phyloP scores from a whole-genome alignment of 2,329 filamentous ascomycete species.

The Claviceps monticola region DNA sequence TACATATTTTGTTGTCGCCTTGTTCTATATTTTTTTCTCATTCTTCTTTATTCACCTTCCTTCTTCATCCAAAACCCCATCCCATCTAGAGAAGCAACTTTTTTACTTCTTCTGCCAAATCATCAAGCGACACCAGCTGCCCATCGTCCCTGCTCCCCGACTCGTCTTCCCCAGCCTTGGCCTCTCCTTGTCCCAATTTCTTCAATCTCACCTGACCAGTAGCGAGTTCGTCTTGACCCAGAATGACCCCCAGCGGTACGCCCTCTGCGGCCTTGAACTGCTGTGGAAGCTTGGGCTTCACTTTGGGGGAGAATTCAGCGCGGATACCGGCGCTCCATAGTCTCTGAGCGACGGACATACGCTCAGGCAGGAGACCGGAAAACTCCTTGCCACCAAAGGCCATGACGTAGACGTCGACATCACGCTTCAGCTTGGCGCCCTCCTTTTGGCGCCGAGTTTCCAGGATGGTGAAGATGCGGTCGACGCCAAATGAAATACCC shows the following conservation, averaged over 20 bases:
- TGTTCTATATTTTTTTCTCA: not conserved
- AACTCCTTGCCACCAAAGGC: conserved; percentile 82
- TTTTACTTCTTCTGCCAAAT: conserved; percentile 51
- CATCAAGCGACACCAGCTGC: conserved; percentile 51
- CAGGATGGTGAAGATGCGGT: conserved; percentile 87
- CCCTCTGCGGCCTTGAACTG: conserved; percentile 91
- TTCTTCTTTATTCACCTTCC: not conserved
- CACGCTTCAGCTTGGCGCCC: conserved; percentile 47
- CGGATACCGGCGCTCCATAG: conserved; percentile 74
- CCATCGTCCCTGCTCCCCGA: conserved; percentile 78
- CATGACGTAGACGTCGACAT: conserved; percentile 80
- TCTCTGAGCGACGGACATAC: conserved; percentile 62
- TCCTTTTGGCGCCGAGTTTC: conserved; percentile 59
- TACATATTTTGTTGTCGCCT: too few relatives aligned
- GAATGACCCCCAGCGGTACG: conserved; percentile 74
- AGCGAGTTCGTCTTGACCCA: conserved; percentile 81
- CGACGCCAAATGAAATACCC: conserved; percentile 77
- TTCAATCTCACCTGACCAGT: conserved; percentile 80
- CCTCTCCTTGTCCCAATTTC: conserved; percentile 57
- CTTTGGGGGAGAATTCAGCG: conserved; percentile 81
- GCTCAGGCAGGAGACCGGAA: conserved; percentile 65
- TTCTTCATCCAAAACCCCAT: not conserved
- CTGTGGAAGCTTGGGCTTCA: conserved; percentile 73
- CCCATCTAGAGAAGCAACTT: conserved; percentile 9
- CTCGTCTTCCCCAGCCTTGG: conserved; percentile 58